Base-by-base conservation (phyloP, 2,329 filamentous ascomycete species). In the Venturia pyrina region DNA sequence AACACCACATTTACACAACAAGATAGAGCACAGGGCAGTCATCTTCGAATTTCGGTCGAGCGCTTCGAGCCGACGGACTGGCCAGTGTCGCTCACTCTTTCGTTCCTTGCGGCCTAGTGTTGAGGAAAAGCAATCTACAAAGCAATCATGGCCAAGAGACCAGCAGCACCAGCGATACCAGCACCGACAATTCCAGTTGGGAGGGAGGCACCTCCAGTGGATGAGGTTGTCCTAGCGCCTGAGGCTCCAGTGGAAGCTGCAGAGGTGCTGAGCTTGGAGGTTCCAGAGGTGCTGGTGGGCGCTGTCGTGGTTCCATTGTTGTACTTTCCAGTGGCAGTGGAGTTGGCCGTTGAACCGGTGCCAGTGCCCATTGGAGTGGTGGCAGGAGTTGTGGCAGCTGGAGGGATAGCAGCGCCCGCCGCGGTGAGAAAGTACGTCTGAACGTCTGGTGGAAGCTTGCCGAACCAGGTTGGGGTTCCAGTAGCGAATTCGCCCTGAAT, bases 381-480 rank as follows among this genome's bases (percentile, higher is more conserved):
- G 24, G 62, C 56, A 56, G 66, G 66, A 5, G 43, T 28, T 13
- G 66, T 68, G 24, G 66, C 62, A 61, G 68, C 15, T 28, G 59
- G n/a, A n/a, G n/a, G 65, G 48, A 72, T 68, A 21, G 70, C 68
- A 62, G 70, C 69, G 11, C 68, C 68, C 66, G 70, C 72, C 2
- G 44, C 10, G 21, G 69, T 66, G 34, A 78, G 70, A 59, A 81
- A 73, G 67, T 77, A 76, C 59, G 72, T 76, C 73, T 81, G 75
- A 60, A 82, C 74, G 65, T 78, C 77, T 57, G 74, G 70, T 7
- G 80, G 80, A 3, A 81, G 75, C 10, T 76, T 74, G 10, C 74
- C 70, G 72, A 78, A 81, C 80, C 80, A 81, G 3, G 72, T 67
- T 21, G 80, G 79, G 21, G 76, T 77, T 70, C 78, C 77, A 41